Conservation (phyloP, 495 filamentous ascomycete genomes). For the Parachaetomium inaequale region DNA sequence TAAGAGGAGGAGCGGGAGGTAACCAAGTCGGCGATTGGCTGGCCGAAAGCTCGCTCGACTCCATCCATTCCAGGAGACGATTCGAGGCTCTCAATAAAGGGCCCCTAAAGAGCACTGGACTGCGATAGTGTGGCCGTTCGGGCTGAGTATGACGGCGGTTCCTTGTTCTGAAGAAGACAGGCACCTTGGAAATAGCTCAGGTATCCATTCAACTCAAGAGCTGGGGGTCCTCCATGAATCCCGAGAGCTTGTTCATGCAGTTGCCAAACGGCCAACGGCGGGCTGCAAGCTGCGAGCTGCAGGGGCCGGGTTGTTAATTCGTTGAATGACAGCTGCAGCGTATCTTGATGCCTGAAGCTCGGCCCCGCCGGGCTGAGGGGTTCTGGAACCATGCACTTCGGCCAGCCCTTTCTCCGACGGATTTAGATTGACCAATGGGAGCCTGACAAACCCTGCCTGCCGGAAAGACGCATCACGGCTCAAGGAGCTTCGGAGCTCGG, state of each 20-base stretch:
- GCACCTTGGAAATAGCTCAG: background rate
- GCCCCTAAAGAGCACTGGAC: background rate
- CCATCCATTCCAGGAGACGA: background rate
- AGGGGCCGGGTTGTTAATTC: no score
- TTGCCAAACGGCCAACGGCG: no score
- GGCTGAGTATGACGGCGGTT: background rate
- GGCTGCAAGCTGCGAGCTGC: no score
- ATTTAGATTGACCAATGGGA: constrained; percentile 5
- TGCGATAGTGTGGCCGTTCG: background rate
- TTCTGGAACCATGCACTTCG: background rate
- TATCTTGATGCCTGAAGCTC: no score
- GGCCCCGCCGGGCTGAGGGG: no score
- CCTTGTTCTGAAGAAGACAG: background rate
- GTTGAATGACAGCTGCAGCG: no score
- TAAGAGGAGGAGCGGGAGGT: constrained; percentile 16
- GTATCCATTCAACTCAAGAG: background rate
- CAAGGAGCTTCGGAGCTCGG: constrained; percentile 14
- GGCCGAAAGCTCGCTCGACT: background rate
- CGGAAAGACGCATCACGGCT: constrained; percentile 20
- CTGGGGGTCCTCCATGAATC: no score
- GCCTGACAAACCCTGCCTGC: constrained; percentile 7
- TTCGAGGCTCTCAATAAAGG: background rate
- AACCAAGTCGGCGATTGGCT: constrained; percentile 16
- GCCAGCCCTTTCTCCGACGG: background rate
- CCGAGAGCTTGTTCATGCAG: no score